Conservation (phyloP, 1,284 basidiomycete species). For the Cryptococcus sp. region DNA sequence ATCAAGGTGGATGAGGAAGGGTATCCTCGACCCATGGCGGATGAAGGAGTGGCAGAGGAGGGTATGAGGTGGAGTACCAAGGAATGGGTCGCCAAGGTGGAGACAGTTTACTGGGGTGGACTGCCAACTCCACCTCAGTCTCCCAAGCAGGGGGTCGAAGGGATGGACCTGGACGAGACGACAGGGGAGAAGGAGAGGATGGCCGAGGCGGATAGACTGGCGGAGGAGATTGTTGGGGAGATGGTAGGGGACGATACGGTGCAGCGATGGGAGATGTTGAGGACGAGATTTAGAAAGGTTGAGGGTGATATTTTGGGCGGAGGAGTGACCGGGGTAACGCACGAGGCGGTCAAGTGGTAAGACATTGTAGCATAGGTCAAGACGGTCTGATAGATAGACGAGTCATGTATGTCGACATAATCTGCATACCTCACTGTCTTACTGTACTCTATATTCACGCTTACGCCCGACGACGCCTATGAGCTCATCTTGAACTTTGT, state of each 20-base stretch:
- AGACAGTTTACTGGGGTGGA: conserved; percentile 65
- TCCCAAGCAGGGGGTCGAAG: conserved; percentile 25
- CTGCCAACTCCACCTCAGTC: conserved; percentile 55
- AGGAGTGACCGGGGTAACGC: conserved; percentile 29
- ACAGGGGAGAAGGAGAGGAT: conserved; percentile 2
- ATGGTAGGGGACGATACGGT: conserved; percentile 49
- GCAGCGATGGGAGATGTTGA: conserved; percentile 54
- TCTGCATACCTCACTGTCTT: neutral
- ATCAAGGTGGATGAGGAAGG: conserved; percentile 56
- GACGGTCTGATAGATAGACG: neutral
- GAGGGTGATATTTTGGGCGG: conserved; percentile 72
- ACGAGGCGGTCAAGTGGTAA: conserved; percentile 74
- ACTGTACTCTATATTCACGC: neutral
- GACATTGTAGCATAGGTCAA: too few species aligned
- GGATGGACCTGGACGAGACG: conserved; percentile 2
- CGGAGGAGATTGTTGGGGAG: conserved; percentile 47
- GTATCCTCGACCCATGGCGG: conserved; percentile 55
- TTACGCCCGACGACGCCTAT: neutral
- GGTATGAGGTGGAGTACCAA: conserved; percentile 50
- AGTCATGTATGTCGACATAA: neutral
- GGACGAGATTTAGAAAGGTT: conserved; percentile 79
- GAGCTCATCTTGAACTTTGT: conserved; percentile 14
- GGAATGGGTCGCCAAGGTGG: conserved; percentile 72
- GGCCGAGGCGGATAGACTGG: conserved; percentile 49
- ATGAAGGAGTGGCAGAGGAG: conserved; percentile 47